Conservation (phyloP, 2,329 filamentous ascomycete genomes). For the Aspergillus viridinutans region DNA sequence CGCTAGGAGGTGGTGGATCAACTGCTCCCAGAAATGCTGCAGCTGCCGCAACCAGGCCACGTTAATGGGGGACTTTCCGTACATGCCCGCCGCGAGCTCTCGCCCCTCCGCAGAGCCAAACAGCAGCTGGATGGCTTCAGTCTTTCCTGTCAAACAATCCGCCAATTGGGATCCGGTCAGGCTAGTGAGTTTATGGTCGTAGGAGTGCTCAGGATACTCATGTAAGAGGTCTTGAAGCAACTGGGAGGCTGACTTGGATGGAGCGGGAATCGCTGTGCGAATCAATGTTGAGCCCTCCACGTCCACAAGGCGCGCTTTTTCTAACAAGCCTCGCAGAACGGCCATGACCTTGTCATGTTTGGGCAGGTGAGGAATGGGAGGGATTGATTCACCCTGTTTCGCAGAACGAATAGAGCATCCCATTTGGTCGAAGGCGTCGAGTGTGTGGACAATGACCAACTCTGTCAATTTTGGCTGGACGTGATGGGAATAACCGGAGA, state of each 20-base stretch:
- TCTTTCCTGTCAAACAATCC: slow-evolving; percentile 21
- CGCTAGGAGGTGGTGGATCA: slow-evolving; percentile 4
- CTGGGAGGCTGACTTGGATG: slow-evolving; percentile 19
- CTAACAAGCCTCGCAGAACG: slow-evolving; percentile 31
- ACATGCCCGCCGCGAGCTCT: slow-evolving; percentile 30
- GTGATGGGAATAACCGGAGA: slow-evolving; percentile 16
- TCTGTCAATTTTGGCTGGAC: slow-evolving; percentile 20
- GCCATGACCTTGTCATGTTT: slow-evolving; percentile 26
- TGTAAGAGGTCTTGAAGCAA: slow-evolving; percentile 13
- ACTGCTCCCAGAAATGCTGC: slow-evolving; percentile 23
- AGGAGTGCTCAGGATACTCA: slow-evolving; percentile 22
- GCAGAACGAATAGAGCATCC: slow-evolving; percentile 21
- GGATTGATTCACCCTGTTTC: slow-evolving; percentile 13
- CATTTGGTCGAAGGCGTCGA: slow-evolving; percentile 34
- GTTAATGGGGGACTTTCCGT: slow-evolving; percentile 34
- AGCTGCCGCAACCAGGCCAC: slow-evolving; percentile 27
- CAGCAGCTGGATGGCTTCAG: slow-evolving; percentile 35
- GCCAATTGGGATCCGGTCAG: not conserved
- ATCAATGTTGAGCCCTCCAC: slow-evolving; percentile 17
- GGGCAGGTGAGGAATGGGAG: slow-evolving; percentile 19
- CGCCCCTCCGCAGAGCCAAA: slow-evolving; percentile 34
- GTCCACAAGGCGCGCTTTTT: slow-evolving; percentile 26
- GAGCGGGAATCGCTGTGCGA: slow-evolving; percentile 22
- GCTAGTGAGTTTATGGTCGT: slow-evolving; percentile 18
- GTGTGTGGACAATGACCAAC: slow-evolving; percentile 13